phyloP scores from a whole-genome alignment of 257 asterid species.

The Scutellaria baicalensis region DNA sequence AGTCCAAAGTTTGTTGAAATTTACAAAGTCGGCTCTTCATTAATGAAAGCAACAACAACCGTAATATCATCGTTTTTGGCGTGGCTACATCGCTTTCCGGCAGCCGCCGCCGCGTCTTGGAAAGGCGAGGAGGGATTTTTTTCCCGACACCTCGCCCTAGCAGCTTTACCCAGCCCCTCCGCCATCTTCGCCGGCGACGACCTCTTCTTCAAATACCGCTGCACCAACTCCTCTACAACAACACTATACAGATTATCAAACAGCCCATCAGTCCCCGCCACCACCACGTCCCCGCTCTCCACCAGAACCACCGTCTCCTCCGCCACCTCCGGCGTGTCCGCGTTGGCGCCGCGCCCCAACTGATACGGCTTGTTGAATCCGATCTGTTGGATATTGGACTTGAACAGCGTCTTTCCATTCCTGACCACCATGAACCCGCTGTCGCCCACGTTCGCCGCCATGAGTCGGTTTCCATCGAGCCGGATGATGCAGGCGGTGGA shows the following conservation, averaged over 20 bases:
- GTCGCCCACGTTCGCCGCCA: slow-evolving; percentile 9
- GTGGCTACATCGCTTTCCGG: too few species aligned
- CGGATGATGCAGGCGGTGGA: slow-evolving; percentile 18
- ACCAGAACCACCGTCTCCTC: slow-evolving; percentile 13
- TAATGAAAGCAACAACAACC: too few species aligned
- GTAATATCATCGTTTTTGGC: too few species aligned
- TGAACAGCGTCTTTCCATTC: not conserved
- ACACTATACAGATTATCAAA: slow-evolving; percentile 30
- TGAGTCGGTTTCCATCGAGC: not conserved
- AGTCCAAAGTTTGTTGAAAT: too few species aligned
- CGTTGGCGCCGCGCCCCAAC: not conserved
- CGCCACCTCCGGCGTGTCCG: slow-evolving; percentile 1
- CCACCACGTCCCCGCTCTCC: slow-evolving; percentile 26
- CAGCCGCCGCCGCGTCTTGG: too few species aligned
- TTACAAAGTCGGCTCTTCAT: too few species aligned
- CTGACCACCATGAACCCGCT: slow-evolving; percentile 5
- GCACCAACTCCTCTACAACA: slow-evolving; percentile 18
- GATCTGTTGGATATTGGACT: not conserved
- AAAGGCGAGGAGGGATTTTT: too few species aligned
- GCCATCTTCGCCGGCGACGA: not conserved
- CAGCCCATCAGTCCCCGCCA: slow-evolving; percentile 45
- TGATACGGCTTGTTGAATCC: not conserved
- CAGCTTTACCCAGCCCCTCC: not conserved
- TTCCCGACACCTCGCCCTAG: too few species aligned
- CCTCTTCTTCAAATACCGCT: not conserved